These are phyloP conservation scores for Scenedesmus sp. DNA, from an alignment of 163 green algal genomes.

Conservation along the genomic window DNA sequence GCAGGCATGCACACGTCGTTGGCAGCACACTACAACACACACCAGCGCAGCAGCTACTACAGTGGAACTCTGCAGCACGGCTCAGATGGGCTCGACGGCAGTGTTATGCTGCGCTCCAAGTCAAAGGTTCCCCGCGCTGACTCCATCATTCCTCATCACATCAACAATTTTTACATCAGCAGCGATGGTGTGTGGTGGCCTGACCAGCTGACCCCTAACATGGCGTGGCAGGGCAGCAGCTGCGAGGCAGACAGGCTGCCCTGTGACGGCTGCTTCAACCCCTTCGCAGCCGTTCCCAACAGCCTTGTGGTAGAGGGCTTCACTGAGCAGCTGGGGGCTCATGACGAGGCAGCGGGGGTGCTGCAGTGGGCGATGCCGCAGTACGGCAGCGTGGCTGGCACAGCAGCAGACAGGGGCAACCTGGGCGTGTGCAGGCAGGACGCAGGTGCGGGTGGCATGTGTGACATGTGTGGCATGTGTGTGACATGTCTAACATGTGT, in stretches of 20 bases:
- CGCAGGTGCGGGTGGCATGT: conserved; percentile 17
- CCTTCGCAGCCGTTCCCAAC: conserved; percentile 24
- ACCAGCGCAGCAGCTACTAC: too few species aligned
- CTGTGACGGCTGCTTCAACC: conserved; percentile 58
- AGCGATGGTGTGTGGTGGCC: conserved; percentile 70
- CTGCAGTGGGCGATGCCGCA: conserved; percentile 69
- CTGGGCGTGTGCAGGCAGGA: conserved; percentile 60
- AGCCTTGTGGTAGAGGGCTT: conserved; percentile 48
- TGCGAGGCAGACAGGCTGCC: conserved; percentile 22
- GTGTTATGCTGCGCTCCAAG: too few species aligned
- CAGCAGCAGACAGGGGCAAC: conserved; percentile 61
- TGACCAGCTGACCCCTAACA: conserved; percentile 49
- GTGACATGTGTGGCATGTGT: too few species aligned
- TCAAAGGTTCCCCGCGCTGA: too few species aligned
- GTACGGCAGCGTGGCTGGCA: neutral
- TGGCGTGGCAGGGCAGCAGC: conserved; percentile 67
- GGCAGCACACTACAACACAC: conserved; percentile 50
- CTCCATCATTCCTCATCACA: too few species aligned
- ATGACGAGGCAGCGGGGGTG: neutral
- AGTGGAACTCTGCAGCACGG: too few species aligned
- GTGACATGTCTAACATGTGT: too few species aligned
- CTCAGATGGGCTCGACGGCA: too few species aligned
- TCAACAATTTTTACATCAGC: conserved; percentile 49
- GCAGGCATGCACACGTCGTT: too few species aligned
- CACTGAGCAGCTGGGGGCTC: conserved; percentile 63